phyloP scores from a whole-genome alignment of 768 basidiomycete genomes.

The Favolaschia claudopus region DNA sequence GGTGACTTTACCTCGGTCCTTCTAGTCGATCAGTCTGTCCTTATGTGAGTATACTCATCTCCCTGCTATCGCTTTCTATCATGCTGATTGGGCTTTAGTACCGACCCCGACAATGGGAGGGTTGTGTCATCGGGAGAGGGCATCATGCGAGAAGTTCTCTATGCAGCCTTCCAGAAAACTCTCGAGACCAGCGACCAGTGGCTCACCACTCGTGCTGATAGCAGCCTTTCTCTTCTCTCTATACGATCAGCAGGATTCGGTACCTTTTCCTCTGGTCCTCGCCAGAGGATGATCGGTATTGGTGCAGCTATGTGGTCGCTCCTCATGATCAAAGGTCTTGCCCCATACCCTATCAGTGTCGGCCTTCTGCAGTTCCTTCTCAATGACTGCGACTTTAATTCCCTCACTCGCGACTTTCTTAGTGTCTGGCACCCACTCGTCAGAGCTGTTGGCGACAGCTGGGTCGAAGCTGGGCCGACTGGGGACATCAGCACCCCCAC shows the following conservation, averaged over 20 bases:
- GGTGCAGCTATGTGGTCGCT: background rate
- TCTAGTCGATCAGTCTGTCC: background rate
- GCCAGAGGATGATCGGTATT: background rate
- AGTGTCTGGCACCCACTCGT: background rate
- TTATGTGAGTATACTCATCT: background rate
- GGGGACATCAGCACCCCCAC: background rate
- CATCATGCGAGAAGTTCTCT: background rate
- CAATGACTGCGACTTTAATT: background rate
- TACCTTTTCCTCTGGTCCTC: background rate
- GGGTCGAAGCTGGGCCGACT: background rate
- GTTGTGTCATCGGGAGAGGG: background rate
- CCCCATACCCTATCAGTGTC: background rate
- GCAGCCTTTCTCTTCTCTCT: background rate
- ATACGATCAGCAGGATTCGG: background rate
- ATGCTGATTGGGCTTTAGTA: background rate
- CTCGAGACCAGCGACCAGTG: background rate
- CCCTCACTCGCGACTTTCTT: background rate
- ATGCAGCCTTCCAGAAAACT: background rate
- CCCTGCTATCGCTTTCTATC: background rate
- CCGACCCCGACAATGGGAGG: background rate
- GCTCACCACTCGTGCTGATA: background rate
- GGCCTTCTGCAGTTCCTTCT: background rate
- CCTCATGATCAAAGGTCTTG: background rate
- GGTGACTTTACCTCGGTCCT: constrained; percentile 3
- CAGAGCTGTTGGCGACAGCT: background rate